phyloP scores from a whole-genome alignment of 768 basidiomycete species.

The Lactarius hatsudake region DNA sequence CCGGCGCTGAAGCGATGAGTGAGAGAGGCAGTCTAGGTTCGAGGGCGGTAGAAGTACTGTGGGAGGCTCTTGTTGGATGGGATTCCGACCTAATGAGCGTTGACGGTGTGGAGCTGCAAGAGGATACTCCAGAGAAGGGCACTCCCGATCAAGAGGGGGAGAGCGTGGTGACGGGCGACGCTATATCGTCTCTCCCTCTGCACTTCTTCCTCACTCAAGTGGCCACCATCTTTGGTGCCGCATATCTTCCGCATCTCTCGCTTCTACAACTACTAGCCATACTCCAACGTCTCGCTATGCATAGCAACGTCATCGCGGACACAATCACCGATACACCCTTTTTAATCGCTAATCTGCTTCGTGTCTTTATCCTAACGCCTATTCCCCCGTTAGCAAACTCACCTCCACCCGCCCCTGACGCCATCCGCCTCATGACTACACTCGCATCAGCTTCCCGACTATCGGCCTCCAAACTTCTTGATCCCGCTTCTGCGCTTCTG shows the following conservation, averaged over 20 bases:
- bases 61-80: constrained; percentile 74
- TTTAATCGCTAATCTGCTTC: constrained; percentile 51
- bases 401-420: constrained; percentile 42
- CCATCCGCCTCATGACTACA: constrained; percentile 54
- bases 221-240: constrained; percentile 38
- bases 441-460: constrained; percentile 65
- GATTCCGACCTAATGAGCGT: constrained; percentile 37
- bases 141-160: constrained; percentile 31
- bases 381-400: constrained; percentile 40
- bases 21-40: constrained; percentile 67
- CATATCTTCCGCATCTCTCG: constrained; percentile 47
- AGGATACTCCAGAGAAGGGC: constrained; percentile 26
- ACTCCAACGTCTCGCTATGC: constrained; percentile 57
- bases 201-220: constrained; percentile 53
- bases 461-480: constrained; percentile 57
- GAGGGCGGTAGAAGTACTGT: constrained; percentile 66
- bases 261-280: constrained; percentile 56
- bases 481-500: constrained; percentile 61
- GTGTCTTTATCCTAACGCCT: constrained; percentile 55
- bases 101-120: constrained; percentile 49
- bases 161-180: constrained; percentile 31
- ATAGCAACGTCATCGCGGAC: constrained; percentile 52
- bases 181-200: constrained; percentile 39
- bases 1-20: constrained; percentile 61
- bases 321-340: constrained; percentile 50